phyloP scores from a whole-genome alignment of 225 moss, liverwort and hornwort genomes.

The Marchantia paleacea region DNA sequence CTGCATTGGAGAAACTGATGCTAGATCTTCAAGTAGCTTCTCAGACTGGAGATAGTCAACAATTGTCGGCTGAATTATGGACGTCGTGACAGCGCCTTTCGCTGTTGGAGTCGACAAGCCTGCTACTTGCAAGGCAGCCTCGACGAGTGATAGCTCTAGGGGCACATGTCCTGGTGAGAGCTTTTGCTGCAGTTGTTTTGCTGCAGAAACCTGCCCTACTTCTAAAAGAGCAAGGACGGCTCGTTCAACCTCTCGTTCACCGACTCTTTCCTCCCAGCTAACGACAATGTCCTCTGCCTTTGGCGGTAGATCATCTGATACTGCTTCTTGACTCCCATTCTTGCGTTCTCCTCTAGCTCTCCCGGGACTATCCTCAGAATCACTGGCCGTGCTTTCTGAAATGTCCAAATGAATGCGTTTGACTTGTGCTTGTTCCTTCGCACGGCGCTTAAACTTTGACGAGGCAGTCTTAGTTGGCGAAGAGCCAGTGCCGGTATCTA shows the following conservation, averaged over 20 bases:
- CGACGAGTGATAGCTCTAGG: conserved; percentile 79
- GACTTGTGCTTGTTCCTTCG: conserved; percentile 56
- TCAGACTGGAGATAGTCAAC: conserved; percentile 56
- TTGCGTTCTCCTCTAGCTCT: conserved; percentile 42
- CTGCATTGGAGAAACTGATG: conserved; percentile 57
- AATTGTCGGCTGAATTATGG: conserved; percentile 55
- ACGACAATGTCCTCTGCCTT: conserved; percentile 53
- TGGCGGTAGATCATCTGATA: conserved; percentile 18
- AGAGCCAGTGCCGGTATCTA: conserved; percentile 24
- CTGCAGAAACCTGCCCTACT: conserved; percentile 89
- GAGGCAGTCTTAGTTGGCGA: conserved; percentile 22
- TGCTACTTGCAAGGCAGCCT: conserved; percentile 80
- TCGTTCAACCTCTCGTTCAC: conserved; percentile 67
- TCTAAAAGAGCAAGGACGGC: conserved; percentile 90
- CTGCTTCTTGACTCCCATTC: conserved; percentile 33
- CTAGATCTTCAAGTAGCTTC: conserved; percentile 47
- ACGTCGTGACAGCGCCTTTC: conserved; percentile 66
- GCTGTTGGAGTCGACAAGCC: conserved; percentile 51
- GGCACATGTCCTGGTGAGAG: conserved; percentile 71
- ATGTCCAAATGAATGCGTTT: conserved; percentile 53
- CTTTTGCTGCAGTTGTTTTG: conserved; percentile 82
- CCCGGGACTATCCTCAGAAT: conserved; percentile 51
- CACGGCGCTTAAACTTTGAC: conserved; percentile 33
- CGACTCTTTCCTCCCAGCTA: conserved; percentile 88
- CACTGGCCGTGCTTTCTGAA: conserved; percentile 52